These are phyloP conservation scores for Acorus calamus DNA, from an alignment of 106 monocot genomes.

Conservation along the genomic window DNA sequence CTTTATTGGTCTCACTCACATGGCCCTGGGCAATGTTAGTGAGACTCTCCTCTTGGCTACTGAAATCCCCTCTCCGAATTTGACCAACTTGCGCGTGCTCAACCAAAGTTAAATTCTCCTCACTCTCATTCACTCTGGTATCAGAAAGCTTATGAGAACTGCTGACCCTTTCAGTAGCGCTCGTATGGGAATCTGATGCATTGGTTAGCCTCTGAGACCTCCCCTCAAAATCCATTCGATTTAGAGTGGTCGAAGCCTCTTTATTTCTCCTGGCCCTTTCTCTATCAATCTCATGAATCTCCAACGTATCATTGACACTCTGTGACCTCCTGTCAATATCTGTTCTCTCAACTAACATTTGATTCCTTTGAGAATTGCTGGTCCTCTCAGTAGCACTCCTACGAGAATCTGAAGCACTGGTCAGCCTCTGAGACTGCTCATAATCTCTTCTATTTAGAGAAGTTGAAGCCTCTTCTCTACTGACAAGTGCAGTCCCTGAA, in stretches of 20 bases:
- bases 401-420: constrained; percentile 5
- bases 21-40: too few relatives aligned
- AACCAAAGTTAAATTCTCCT: neutral
- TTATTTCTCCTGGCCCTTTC: neutral
- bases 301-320: neutral
- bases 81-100: too few relatives aligned
- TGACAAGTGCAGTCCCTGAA: neutral
- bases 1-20: too few relatives aligned
- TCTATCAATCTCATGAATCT: neutral
- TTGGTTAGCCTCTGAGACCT: neutral
- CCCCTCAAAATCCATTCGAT: constrained; percentile 2
- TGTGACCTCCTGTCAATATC: neutral
- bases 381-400: neutral
- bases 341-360: neutral
- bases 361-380: neutral
- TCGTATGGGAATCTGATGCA: neutral
- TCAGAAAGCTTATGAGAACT: neutral
- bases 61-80: too few relatives aligned
- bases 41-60: too few relatives aligned
- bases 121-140: neutral
- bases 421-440: neutral
- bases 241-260: neutral
- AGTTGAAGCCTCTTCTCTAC: constrained; percentile 9
- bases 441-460: neutral
- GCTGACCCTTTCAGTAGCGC: neutral